phyloP scores from a whole-genome alignment of 306 rosid genomes.

The Sicyos edulis region DNA sequence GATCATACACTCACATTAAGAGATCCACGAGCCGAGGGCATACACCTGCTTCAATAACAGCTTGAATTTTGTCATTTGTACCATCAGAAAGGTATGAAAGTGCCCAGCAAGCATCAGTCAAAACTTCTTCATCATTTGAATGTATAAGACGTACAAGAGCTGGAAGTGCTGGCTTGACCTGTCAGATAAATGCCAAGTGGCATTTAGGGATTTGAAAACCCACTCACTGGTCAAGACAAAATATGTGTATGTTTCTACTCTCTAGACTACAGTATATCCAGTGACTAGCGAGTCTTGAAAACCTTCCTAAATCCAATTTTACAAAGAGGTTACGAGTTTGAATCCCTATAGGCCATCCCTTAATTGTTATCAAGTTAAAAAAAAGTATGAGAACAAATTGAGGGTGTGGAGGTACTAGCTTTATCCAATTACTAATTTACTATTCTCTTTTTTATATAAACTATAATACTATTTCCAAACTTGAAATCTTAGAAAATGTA shows the following conservation, averaged over 20 bases:
- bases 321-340: not conserved
- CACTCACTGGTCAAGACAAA: not conserved
- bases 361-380: too few species aligned
- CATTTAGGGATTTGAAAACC: not conserved
- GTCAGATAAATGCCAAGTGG: not conserved
- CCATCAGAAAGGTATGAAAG: constrained; percentile 95
- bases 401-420: not conserved
- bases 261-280: not conserved
- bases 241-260: not conserved
- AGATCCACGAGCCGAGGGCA: constrained; percentile 88
- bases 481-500: constrained; percentile 15
- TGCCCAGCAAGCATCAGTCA: constrained; percentile 98
- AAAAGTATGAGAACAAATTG: not conserved
- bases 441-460: too few species aligned
- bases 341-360: too few species aligned
- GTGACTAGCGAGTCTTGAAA: not conserved
- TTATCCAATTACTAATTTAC: not conserved
- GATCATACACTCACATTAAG: constrained; percentile 46
- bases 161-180: constrained; percentile 98
- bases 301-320: not conserved
- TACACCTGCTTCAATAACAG: constrained; percentile 83
- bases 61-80: constrained; percentile 90
- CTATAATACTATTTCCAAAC: not conserved
- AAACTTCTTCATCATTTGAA: constrained; percentile 89
- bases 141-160: constrained; percentile 77